phyloP scores from a whole-genome alignment of 768 basidiomycete species.

The Mrakia hoshinonis region DNA sequence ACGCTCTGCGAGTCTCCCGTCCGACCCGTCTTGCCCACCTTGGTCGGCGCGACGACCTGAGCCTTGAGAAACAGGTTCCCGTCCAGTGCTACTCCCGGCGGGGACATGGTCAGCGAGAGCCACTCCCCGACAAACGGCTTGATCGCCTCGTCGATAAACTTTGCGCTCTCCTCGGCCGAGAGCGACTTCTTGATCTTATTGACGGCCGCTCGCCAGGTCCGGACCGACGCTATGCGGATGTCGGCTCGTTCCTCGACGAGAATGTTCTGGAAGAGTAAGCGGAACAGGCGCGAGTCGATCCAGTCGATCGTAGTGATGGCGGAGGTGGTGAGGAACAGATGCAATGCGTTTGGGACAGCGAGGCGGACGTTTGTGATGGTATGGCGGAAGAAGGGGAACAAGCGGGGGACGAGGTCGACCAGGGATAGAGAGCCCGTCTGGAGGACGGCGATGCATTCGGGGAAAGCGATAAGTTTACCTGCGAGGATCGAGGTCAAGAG shows the following conservation, averaged over 20 bases:
- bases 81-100: conserved; percentile 71
- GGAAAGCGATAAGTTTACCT: conserved; percentile 77
- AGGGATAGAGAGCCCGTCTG: conserved; percentile 50
- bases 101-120: conserved; percentile 83
- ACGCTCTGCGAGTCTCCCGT: conserved; percentile 43
- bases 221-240: conserved; percentile 62
- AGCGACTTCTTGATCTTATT: conserved; percentile 30
- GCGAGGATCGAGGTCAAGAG: conserved; percentile 3
- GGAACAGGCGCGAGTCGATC: conserved; percentile 67
- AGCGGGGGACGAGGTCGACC: conserved; percentile 67
- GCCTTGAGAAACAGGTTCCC: conserved; percentile 27
- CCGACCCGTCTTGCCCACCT: conserved; percentile 24
- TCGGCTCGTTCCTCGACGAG: conserved; percentile 82
- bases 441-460: conserved; percentile 69
- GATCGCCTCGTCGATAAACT: conserved; percentile 2
- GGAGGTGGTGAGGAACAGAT: conserved; percentile 71
- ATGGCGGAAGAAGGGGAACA: conserved; percentile 96
- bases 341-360: conserved; percentile 79
- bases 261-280: conserved; percentile 85
- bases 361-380: conserved; percentile 87
- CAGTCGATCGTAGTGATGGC: conserved; percentile 63
- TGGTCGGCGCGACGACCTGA: conserved; percentile 14
- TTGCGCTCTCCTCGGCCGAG: background rate
- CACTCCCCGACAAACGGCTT: conserved; percentile 47
- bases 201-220: conserved; percentile 66